Conservation (phyloP, 2,329 filamentous ascomycete genomes). For the Byssothecium circinans region DNA sequence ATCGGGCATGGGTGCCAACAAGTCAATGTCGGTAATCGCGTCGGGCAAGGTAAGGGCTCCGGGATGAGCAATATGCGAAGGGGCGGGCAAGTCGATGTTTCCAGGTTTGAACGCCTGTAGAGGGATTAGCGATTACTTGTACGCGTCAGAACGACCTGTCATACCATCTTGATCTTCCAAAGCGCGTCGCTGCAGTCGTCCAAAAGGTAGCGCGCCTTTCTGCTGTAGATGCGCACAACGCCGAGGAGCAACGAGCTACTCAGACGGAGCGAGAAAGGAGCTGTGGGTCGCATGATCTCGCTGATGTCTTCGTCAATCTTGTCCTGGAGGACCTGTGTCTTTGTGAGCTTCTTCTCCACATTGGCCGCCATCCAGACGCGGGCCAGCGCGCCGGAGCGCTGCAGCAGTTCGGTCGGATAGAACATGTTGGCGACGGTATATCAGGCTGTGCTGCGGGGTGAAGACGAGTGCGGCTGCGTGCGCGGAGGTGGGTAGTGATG, state of each 20-base stretch:
- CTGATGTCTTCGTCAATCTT: constrained; percentile 94
- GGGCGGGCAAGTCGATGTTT: constrained; percentile 89
- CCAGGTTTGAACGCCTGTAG: constrained; percentile 87
- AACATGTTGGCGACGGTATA: constrained; percentile 67
- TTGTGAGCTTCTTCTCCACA: constrained; percentile 96
- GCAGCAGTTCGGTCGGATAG: constrained; percentile 92
- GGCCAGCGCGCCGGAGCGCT: constrained; percentile 95
- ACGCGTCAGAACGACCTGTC: neutral
- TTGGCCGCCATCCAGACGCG: constrained; percentile 98
- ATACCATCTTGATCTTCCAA: constrained; percentile 97
- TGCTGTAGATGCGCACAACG: constrained; percentile 95
- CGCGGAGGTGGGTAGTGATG: constrained; percentile 12
- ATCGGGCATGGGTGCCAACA: constrained; percentile 77
- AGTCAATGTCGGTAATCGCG: constrained; percentile 87
- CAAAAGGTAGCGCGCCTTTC: constrained; percentile 92
- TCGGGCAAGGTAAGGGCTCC: constrained; percentile 88
- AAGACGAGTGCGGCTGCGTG: constrained; percentile 6
- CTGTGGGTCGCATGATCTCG: constrained; percentile 88
- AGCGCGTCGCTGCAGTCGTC: constrained; percentile 98
- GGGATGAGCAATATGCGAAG: constrained; percentile 74
- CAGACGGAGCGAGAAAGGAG: constrained; percentile 89
- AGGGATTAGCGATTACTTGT: constrained; percentile 17
- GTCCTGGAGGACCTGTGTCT: constrained; percentile 91
- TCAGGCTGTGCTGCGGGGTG: constrained; percentile 2
- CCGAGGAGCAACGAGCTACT: constrained; percentile 93